These are phyloP conservation scores for Graphilbum ipis-grandicollis DNA, from an alignment of 2,329 filamentous ascomycete genomes.

Conservation along the genomic window DNA sequence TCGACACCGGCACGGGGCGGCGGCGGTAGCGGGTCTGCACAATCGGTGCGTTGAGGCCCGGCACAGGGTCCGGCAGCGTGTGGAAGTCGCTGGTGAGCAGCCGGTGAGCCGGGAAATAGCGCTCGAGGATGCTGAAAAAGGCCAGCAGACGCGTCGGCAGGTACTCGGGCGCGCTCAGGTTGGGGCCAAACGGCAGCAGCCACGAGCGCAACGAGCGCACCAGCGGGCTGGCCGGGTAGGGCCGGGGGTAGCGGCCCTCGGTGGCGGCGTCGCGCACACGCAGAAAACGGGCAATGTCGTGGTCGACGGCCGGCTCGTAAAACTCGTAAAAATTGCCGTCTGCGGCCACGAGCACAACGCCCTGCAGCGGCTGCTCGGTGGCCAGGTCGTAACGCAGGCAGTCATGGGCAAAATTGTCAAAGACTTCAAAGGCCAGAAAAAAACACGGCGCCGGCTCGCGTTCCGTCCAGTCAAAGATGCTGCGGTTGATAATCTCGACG, in stretches of 20 bases:
- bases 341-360: conserved; percentile 69
- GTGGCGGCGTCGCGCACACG: conserved; percentile 68
- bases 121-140: conserved; percentile 82
- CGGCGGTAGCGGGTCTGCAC: conserved; percentile 89
- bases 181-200: conserved; percentile 47
- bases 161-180: conserved; percentile 74
- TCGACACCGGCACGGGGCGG: conserved; percentile 74
- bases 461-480: conserved; percentile 83
- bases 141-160: conserved; percentile 90
- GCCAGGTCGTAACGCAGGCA: conserved; percentile 70
- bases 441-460: conserved; percentile 89
- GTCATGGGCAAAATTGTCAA: conserved; percentile 97
- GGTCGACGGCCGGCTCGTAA: conserved; percentile 67
- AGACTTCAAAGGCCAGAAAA: conserved; percentile 94
- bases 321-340: conserved; percentile 90
- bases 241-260: conserved; percentile 42
- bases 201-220: conserved; percentile 44
- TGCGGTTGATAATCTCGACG: conserved; percentile 87
- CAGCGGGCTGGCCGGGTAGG: conserved; percentile 35
- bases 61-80: conserved; percentile 63
- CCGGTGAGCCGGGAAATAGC: conserved; percentile 78
- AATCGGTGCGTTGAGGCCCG: conserved; percentile 79
- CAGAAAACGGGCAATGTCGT: conserved; percentile 66
- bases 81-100: conserved; percentile 86
- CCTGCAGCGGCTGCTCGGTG: conserved; percentile 55